Evolutionary conservation across 257 asterid species (phyloP).

Genomic region (Lantana camara): DNA sequence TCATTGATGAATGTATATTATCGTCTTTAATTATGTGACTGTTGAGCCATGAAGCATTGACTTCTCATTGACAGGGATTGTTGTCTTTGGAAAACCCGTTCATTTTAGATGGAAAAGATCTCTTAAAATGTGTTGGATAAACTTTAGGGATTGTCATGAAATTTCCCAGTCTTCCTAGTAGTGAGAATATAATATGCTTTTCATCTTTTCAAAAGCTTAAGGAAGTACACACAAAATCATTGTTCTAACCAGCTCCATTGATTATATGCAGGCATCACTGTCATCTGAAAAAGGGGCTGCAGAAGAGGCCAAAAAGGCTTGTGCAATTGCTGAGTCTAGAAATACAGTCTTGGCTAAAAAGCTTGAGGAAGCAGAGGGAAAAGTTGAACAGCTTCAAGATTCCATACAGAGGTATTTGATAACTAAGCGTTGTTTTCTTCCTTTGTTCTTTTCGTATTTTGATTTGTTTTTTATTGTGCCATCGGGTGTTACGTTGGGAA

Average conservation of each 20-base stretch:
- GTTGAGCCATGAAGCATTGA: background rate
- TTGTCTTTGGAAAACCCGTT: background rate
- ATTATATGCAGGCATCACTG: background rate
- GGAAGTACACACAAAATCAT: background rate
- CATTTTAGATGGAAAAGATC: no score
- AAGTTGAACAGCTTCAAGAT: background rate
- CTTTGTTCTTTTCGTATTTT: background rate
- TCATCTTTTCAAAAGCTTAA: background rate
- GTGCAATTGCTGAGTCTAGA: background rate
- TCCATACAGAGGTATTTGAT: background rate
- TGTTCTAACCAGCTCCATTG: background rate
- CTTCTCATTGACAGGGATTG: background rate
- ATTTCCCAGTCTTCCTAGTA: background rate
- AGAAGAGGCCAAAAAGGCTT: background rate
- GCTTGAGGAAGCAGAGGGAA: conserved; percentile 1
- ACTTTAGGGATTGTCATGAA: background rate
- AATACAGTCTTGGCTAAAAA: background rate
- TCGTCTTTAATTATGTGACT: conserved; percentile 2
- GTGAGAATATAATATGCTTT: background rate
- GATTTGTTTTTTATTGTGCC: background rate
- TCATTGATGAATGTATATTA: background rate
- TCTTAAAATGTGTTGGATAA: background rate
- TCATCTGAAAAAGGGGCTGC: background rate
- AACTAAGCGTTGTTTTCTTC: background rate
- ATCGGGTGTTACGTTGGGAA: no score